Percentiles rank a stretch among this genome's conserved stretches.
Conservation (phyloP, 2,329 filamentous ascomycete genomes). For the Fusarium sp. region DNA sequence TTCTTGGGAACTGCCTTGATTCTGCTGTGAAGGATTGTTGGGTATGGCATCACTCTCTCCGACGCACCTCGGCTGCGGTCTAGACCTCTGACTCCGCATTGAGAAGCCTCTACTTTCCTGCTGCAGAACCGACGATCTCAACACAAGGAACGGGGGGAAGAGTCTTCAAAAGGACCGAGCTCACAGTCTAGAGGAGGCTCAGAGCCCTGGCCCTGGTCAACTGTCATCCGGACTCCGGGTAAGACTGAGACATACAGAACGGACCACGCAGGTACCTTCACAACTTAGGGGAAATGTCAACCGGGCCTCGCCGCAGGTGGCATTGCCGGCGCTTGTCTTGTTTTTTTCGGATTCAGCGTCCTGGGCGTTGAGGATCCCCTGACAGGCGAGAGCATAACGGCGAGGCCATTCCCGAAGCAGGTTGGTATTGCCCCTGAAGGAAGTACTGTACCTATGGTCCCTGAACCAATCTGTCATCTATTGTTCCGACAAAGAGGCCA, state of each 20-base stretch:
- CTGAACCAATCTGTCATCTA: not conserved
- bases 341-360: not conserved
- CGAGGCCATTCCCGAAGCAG: constrained; percentile 5
- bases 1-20: not conserved
- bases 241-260: constrained; percentile 33
- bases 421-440: not conserved
- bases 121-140: constrained; percentile 8
- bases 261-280: constrained; percentile 28
- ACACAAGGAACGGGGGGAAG: not conserved
- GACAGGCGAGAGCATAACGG: not conserved
- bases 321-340: constrained; percentile 9
- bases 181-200: not conserved
- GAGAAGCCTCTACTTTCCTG: not conserved
- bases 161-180: constrained; percentile 7
- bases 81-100: constrained; percentile 2
- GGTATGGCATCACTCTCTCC: not conserved
- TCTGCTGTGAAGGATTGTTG: not conserved
- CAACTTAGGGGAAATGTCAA: not conserved
- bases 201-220: constrained; percentile 13
- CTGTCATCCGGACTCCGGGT: constrained; percentile 22
- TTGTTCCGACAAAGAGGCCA: not conserved
- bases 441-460: not conserved
- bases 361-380: not conserved
- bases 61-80: not conserved
- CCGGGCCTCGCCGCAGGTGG: not conserved